Base-by-base conservation (phyloP, 2,329 filamentous ascomycete genomes). In the Trichophyton benhamiae region DNA sequence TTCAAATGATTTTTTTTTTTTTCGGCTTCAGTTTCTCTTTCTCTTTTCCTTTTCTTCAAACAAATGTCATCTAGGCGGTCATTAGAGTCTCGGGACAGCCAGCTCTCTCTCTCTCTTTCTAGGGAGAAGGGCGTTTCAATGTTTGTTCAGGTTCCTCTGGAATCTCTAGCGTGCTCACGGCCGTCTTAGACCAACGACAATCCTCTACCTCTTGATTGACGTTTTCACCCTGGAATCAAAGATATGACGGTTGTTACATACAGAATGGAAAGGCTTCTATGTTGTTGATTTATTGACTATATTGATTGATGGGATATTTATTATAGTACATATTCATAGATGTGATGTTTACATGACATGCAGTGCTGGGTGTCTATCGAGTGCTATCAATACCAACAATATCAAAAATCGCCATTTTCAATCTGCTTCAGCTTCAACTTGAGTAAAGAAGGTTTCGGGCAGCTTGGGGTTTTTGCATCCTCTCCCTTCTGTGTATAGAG, bases 81-180 rank as follows among this genome's bases (percentile, higher is more conserved):
- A 88, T 92, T 97, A 97, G 94, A 99, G 94, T 99, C 94, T 95
- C 92, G 91, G 88, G 88, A 85, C 85, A 88, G 85, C 88, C 84
- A 67, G 41, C 53, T 76, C 73, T 65, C 63, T 66, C 63, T n/a
- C 11, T 20, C 20, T 44, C 13, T 27, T 0, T 6, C 4, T 27
- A 8, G 15, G 5, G n/a, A n/a, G 67, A 68, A 72, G 70, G 73
- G 69, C 65, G 72, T 74, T 72, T 91, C 89, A 89, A 83, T 97
- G 83, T 88, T 90, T 91, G 85, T 88, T 89, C 88, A 95, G 89
- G 83, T 87, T 83, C 81, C 76, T 75, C 80, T 78, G 83, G 87
- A 80, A 82, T 88, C 91, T 87, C 79, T 79, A 80, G 89, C 91
- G 92, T 89, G 94, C 94, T 99, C 91, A 91, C 86, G 89, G 91